Evolutionary conservation across 371 early-diverging fungal genomes (phyloP).

Genomic region (Mortierella polycephala): DNA sequence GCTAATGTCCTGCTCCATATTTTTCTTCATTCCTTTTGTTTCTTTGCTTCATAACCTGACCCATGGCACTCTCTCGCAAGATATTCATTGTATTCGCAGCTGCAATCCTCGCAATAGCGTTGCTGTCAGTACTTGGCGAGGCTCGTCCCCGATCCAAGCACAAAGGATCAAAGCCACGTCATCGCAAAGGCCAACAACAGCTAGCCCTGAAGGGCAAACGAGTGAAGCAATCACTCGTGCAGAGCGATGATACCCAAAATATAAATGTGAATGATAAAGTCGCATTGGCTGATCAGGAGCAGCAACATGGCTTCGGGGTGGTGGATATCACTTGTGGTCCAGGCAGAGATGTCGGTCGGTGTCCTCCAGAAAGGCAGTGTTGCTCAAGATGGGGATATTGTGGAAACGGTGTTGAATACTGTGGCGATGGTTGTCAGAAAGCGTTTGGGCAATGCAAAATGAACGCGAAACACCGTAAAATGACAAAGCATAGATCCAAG

Average conservation of each 20-base stretch:
- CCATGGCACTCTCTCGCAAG: slow-evolving; percentile 6
- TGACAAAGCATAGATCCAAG: neutral
- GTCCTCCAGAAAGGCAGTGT: slow-evolving; percentile 25
- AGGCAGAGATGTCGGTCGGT: neutral
- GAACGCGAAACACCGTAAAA: neutral
- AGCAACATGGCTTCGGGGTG: neutral
- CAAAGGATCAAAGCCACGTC: neutral
- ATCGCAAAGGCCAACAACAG: neutral
- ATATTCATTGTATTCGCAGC: neutral
- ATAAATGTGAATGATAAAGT: too few relatives aligned
- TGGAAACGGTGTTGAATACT: slow-evolving; percentile 20
- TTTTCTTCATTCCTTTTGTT: neutral
- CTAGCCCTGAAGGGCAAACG: neutral
- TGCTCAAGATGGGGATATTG: slow-evolving; percentile 41
- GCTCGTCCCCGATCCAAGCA: slow-evolving; percentile 4
- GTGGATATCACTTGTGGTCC: slow-evolving; percentile 13
- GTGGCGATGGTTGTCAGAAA: slow-evolving; percentile 22
- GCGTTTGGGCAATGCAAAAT: slow-evolving; percentile 21
- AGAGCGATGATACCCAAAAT: too few relatives aligned
- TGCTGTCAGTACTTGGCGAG: neutral
- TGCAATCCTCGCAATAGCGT: neutral
- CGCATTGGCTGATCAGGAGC: too few relatives aligned
- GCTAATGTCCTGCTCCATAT: neutral
- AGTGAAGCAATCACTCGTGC: neutral
- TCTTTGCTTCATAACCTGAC: neutral